A percentile compares a stretch with the other conserved stretches of the same genome.
These are phyloP conservation scores for Sextonia rubra DNA, from an alignment of 164 flowering plant species.

Conservation along the genomic window DNA sequence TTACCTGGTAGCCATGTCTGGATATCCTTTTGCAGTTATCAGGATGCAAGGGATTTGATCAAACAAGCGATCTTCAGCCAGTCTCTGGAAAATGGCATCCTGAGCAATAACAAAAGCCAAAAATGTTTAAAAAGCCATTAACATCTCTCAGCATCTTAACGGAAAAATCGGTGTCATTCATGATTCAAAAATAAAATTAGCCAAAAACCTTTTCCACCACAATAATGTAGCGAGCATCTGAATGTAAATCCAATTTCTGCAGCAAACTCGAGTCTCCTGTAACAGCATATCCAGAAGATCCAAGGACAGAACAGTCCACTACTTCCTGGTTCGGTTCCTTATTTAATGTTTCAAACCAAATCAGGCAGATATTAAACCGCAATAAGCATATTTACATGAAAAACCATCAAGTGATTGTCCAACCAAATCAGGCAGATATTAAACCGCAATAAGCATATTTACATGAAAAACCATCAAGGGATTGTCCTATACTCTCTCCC, in stretches of 20 bases:
- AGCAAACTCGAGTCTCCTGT: conserved; percentile 73
- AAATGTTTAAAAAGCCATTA: not conserved
- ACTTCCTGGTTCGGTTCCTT: conserved; percentile 70
- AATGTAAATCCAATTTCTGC: conserved; percentile 44
- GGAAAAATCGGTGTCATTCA: not conserved
- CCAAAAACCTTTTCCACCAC: conserved; percentile 84
- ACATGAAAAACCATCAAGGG: not conserved
- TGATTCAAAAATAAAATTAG: not conserved
- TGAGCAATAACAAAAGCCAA: conserved; percentile 20
- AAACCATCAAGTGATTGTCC: too few species aligned
- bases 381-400: not conserved
- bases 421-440: conserved; percentile 2
- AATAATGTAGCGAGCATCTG: conserved; percentile 86
- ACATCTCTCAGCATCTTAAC: not conserved
- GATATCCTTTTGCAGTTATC: conserved; percentile 96
- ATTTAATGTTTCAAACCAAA: conserved; percentile 10
- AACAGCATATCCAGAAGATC: conserved; percentile 82
- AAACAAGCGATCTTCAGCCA: conserved; percentile 81
- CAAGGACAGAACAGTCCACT: conserved; percentile 76
- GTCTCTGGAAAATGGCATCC: conserved; percentile 95
- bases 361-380: not conserved
- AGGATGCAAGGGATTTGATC: conserved; percentile 85
- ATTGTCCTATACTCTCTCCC: not conserved
- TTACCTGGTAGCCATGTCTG: conserved; percentile 96
- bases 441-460: not conserved